Percentiles rank a stretch among this genome's conserved stretches.
Conservation (phyloP, 2,329 filamentous ascomycete species). For the Dothideomycetes sp. region DNA sequence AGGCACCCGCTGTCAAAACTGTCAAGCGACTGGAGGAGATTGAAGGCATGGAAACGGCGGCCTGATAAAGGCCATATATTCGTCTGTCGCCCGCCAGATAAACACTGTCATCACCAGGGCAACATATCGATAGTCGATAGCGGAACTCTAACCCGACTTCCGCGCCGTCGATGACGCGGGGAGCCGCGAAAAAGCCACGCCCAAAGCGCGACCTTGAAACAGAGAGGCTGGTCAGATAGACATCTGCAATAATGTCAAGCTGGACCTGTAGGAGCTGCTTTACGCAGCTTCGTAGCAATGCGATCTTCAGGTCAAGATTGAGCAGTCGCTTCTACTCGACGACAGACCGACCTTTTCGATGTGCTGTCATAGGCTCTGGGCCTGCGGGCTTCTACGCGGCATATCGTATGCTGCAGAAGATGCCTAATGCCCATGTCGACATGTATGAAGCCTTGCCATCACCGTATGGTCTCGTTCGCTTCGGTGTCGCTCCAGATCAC, state of each 20-base stretch:
- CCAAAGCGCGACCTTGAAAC: neutral
- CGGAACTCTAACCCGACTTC: neutral
- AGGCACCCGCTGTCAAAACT: neutral
- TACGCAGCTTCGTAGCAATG: neutral
- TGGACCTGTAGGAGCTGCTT: conserved; percentile 1
- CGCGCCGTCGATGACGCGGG: conserved; percentile 3
- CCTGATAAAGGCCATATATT: conserved; percentile 8
- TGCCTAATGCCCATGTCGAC: conserved; percentile 65
- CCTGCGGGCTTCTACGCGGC: conserved; percentile 95
- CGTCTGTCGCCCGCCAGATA: neutral
- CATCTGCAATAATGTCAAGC: conserved; percentile 1
- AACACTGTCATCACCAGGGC: conserved; percentile 5
- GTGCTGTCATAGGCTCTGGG: conserved; percentile 87
- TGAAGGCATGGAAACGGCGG: conserved; percentile 13
- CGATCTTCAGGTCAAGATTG: neutral
- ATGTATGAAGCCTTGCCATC: conserved; percentile 96
- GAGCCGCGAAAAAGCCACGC: conserved; percentile 1
- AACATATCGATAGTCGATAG: conserved; percentile 6
- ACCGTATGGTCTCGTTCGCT: conserved; percentile 84
- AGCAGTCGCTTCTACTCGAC: conserved; percentile 1
- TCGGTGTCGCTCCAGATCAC: conserved; percentile 96
- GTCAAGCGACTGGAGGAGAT: neutral
- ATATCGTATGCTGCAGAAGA: conserved; percentile 69
- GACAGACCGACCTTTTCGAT: conserved; percentile 49
- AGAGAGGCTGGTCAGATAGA: no score